Conservation (phyloP, 192 early-diverging fungal genomes). For the Backusella westeae region DNA sequence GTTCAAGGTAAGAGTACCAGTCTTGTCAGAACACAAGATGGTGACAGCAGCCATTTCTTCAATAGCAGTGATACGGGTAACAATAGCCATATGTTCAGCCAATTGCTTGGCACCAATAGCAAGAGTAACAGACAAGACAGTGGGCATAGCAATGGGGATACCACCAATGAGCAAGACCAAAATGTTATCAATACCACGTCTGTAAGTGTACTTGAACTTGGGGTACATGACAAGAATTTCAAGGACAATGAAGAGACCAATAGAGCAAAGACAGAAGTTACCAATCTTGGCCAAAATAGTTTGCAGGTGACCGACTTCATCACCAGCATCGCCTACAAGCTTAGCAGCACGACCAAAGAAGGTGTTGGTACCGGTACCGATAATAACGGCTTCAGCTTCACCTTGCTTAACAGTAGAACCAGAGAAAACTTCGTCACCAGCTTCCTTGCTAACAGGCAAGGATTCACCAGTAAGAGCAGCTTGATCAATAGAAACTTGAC, state of each 20-base stretch:
- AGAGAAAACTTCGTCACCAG: slow-evolving; percentile 70
- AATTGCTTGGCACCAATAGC: slow-evolving; percentile 79
- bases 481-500: slow-evolving; percentile 65
- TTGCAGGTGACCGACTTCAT: slow-evolving; percentile 74
- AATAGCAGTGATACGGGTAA: slow-evolving; percentile 75
- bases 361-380: slow-evolving; percentile 77
- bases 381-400: slow-evolving; percentile 73
- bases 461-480: slow-evolving; percentile 73
- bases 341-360: slow-evolving; percentile 80
- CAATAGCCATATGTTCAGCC: slow-evolving; percentile 78
- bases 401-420: slow-evolving; percentile 80
- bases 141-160: slow-evolving; percentile 80
- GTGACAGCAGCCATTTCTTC: slow-evolving; percentile 75
- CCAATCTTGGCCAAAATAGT: slow-evolving; percentile 70
- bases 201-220: slow-evolving; percentile 65
- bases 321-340: slow-evolving; percentile 67
- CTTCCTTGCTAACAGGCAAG: slow-evolving; percentile 66
- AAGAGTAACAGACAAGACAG: slow-evolving; percentile 73
- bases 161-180: slow-evolving; percentile 77
- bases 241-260: slow-evolving; percentile 66
- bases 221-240: slow-evolving; percentile 70
- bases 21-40: slow-evolving; percentile 92
- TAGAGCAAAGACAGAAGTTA: slow-evolving; percentile 74
- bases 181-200: slow-evolving; percentile 76
- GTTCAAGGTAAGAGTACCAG: slow-evolving; percentile 88